A percentile compares a stretch with the other conserved stretches of the same genome.
Evolutionary conservation across 805 yeast species (phyloP).

Genomic region (Brettanomyces naardenensis): DNA sequence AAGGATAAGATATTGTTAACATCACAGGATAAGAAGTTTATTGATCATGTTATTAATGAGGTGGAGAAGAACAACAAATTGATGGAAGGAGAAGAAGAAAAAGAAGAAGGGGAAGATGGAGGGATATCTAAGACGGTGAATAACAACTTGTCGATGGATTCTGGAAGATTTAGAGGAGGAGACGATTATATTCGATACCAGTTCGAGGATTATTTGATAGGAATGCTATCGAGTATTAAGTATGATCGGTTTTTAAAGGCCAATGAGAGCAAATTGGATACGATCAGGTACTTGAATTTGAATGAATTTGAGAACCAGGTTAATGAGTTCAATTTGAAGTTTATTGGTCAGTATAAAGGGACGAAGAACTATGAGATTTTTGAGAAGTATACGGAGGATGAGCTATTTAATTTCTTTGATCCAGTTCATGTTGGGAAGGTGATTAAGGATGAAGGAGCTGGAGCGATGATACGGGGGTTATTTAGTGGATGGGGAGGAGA

Average conservation of each 20-base stretch:
- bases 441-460: constrained; percentile 5
- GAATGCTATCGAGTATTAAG: constrained; percentile 66
- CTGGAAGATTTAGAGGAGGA: constrained; percentile 46
- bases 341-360: constrained; percentile 43
- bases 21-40: constrained; percentile 67
- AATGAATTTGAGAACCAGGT: constrained; percentile 15
- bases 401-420: constrained; percentile 42
- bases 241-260: constrained; percentile 45
- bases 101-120: constrained; percentile 9
- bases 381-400: constrained; percentile 54
- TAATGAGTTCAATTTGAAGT: constrained; percentile 24
- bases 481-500: constrained; percentile 1
- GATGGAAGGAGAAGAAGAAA: constrained; percentile 28
- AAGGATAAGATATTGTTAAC: constrained; percentile 39
- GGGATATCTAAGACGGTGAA: constrained; percentile 19
- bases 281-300: constrained; percentile 14
- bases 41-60: constrained; percentile 44
- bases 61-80: constrained; percentile 33
- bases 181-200: constrained; percentile 85
- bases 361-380: constrained; percentile 52
- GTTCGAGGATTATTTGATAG: constrained; percentile 84
- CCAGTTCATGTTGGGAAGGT: constrained; percentile 23
- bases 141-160: constrained; percentile 31
- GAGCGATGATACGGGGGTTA: neutral
- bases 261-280: constrained; percentile 22